Percentiles rank a stretch among this genome's conserved stretches.
These are phyloP conservation scores for Tylopilus orsonianus DNA, from an alignment of 1,284 basidiomycete genomes.

Conservation along the genomic window DNA sequence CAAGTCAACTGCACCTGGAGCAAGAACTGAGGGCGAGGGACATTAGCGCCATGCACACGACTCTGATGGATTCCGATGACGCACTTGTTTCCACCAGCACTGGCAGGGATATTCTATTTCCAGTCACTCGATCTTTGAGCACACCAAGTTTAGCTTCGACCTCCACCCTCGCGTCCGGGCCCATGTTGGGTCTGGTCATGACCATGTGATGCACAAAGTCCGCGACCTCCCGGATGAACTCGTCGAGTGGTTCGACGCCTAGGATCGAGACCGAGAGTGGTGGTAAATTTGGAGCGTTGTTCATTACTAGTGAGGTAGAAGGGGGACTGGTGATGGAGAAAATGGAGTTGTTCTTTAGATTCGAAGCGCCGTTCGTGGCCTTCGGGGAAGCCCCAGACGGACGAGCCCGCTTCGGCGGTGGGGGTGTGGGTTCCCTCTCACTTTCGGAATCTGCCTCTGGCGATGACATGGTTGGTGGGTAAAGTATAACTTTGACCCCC, in stretches of 20 bases:
- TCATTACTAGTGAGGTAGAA: slow-evolving; percentile 23
- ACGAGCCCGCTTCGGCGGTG: slow-evolving; percentile 31
- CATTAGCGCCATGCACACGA: slow-evolving; percentile 5
- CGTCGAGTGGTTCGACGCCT: slow-evolving; percentile 90
- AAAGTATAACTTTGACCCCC: slow-evolving; percentile 9
- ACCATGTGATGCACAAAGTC: slow-evolving; percentile 85
- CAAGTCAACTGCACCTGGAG: slow-evolving; percentile 54
- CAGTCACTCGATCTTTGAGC: slow-evolving; percentile 60
- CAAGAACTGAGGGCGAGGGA: slow-evolving; percentile 44
- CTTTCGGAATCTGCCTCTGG: slow-evolving; percentile 34
- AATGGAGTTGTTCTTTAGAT: slow-evolving; percentile 22
- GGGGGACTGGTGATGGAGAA: slow-evolving; percentile 10
- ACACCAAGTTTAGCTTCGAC: slow-evolving; percentile 95
- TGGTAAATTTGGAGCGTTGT: slow-evolving; percentile 40
- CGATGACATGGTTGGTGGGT: slow-evolving; percentile 30
- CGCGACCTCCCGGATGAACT: slow-evolving; percentile 89
- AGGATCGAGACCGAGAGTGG: slow-evolving; percentile 87
- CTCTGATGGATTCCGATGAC: slow-evolving; percentile 33
- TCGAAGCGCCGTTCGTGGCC: slow-evolving; percentile 15
- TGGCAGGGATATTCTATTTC: slow-evolving; percentile 67
- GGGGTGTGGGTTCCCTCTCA: slow-evolving; percentile 27
- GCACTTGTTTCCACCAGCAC: slow-evolving; percentile 86
- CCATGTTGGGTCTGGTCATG: slow-evolving; percentile 48
- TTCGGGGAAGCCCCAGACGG: slow-evolving; percentile 25
- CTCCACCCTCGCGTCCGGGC: slow-evolving; percentile 55